Base-by-base conservation (phyloP, 1,284 basidiomycete species). In the Calocybe gambosa region DNA sequence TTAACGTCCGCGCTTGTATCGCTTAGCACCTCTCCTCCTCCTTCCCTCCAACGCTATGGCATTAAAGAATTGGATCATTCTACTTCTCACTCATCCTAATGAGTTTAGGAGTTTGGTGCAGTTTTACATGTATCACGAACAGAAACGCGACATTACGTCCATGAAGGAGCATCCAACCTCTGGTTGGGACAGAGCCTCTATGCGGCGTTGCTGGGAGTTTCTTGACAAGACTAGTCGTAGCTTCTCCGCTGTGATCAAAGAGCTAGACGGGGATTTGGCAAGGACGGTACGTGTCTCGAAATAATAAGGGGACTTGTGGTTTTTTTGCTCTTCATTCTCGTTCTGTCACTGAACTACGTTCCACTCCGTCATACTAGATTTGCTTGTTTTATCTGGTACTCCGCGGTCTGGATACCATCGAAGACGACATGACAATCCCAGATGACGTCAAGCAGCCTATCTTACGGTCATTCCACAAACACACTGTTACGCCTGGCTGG, bases 371-470 rank as follows among this genome's bases (percentile, higher is more conserved):
- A 23, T 23, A 3, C 21, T 56, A 94, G 92, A 82, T 97, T 54
- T 93, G 90, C 64, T 67, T 99, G 51, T 99, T 97, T 69, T 99
- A 99, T 67, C 80, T 99, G 43, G 88, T 95, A 3, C 78, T 99
- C 5, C 82, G 95, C 20, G 95, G 82, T 1, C 72, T 99, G 25
- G 96, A 99, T 67, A 99, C 96, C 9, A 80, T 99, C 50, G 95
- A 99, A 66, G 95, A 99, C 64, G 95, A 99, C 71, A 99, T 98
- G 93, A 91, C 93, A 2, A 80, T 99, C 48, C 77, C 89, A 1
- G 87, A 93, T 64, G 72, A 82, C 9, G 68, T 84, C 56, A 99
- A 99, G 64, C 86, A 95, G 49, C 87, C 89, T 8, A 60, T 98
- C 12, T 75, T 99, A 31, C 82, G 91, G 35, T 69, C 81, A 12